Percentiles rank a stretch among this genome's conserved stretches.
phyloP scores from a whole-genome alignment of 2,329 filamentous ascomycete species.

The Alternaria sp. region DNA sequence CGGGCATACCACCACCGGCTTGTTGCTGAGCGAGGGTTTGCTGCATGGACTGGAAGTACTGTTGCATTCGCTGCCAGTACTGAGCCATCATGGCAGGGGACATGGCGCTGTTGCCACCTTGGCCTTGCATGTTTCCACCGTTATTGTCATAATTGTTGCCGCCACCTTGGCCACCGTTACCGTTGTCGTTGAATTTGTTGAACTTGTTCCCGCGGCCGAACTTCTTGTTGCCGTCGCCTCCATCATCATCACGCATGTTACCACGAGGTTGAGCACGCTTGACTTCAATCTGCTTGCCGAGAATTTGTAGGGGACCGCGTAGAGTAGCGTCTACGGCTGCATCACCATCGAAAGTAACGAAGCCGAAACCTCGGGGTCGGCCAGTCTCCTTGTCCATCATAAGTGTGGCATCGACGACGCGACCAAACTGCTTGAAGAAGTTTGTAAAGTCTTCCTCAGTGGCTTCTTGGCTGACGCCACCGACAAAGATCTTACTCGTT shows the following conservation, averaged over 20 bases:
- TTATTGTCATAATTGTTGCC: constrained; percentile 57
- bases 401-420: constrained; percentile 94
- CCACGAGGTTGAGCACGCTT: constrained; percentile 97
- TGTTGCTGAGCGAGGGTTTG: constrained; percentile 75
- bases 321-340: constrained; percentile 93
- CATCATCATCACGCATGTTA: constrained; percentile 91
- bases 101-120: constrained; percentile 67
- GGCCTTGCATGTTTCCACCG: constrained; percentile 53
- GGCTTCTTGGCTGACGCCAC: constrained; percentile 95
- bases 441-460: constrained; percentile 95
- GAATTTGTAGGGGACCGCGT: constrained; percentile 84
- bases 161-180: constrained; percentile 54
- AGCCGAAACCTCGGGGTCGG: constrained; percentile 94
- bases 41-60: constrained; percentile 95
- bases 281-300: constrained; percentile 95
- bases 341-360: constrained; percentile 97
- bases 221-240: constrained; percentile 66
- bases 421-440: constrained; percentile 95
- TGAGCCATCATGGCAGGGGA: constrained; percentile 97
- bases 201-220: constrained; percentile 51
- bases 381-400: constrained; percentile 99
- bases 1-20: constrained; percentile 46
- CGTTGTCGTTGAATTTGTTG: constrained; percentile 44
- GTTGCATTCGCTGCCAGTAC: constrained; percentile 98
- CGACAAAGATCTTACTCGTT: constrained; percentile 98